These are phyloP conservation scores for Cryptococcus deneoformans DNA, from an alignment of 1,284 basidiomycete species.

Conservation along the genomic window DNA sequence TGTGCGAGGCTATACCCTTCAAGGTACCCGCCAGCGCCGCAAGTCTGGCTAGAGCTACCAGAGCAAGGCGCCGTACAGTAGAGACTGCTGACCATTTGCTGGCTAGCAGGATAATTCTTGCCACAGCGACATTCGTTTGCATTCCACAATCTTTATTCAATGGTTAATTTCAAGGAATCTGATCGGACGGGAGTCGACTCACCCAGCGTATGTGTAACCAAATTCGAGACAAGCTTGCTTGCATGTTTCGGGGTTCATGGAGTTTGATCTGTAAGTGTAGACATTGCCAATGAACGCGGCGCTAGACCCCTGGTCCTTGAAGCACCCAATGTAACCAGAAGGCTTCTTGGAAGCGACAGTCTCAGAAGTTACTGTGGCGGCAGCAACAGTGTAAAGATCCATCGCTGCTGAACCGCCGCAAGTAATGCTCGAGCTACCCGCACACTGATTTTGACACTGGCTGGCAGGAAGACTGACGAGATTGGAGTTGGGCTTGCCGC, in stretches of 20 bases:
- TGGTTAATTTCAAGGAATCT: neutral
- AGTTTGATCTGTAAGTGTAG: slow-evolving; percentile 19
- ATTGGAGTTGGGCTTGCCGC: slow-evolving; percentile 7
- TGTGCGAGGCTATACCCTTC: slow-evolving; percentile 15
- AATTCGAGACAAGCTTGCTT: slow-evolving; percentile 24
- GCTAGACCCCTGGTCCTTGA: slow-evolving; percentile 13
- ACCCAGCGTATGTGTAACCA: slow-evolving; percentile 19
- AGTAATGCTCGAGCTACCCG: slow-evolving; percentile 13
- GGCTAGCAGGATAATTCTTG: slow-evolving; percentile 7
- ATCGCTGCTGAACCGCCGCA: slow-evolving; percentile 16
- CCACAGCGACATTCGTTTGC: slow-evolving; percentile 15
- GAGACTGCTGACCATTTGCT: slow-evolving; percentile 7
- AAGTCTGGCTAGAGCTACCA: slow-evolving; percentile 22
- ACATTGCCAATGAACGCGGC: slow-evolving; percentile 7
- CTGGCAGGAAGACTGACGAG: slow-evolving; percentile 9
- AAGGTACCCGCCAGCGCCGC: slow-evolving; percentile 17
- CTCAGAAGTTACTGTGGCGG: slow-evolving; percentile 4
- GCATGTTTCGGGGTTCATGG: slow-evolving; percentile 27
- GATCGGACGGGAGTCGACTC: neutral
- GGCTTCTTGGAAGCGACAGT: slow-evolving; percentile 6
- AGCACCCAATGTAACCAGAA: slow-evolving; percentile 17
- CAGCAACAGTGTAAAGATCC: slow-evolving; percentile 15
- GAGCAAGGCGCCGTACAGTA: slow-evolving; percentile 18
- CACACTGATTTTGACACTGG: slow-evolving; percentile 9
- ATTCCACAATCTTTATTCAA: slow-evolving; percentile 1